These are phyloP conservation scores for Cichorium intybus DNA, from an alignment of 140 eudicot species.

Conservation along the genomic window DNA sequence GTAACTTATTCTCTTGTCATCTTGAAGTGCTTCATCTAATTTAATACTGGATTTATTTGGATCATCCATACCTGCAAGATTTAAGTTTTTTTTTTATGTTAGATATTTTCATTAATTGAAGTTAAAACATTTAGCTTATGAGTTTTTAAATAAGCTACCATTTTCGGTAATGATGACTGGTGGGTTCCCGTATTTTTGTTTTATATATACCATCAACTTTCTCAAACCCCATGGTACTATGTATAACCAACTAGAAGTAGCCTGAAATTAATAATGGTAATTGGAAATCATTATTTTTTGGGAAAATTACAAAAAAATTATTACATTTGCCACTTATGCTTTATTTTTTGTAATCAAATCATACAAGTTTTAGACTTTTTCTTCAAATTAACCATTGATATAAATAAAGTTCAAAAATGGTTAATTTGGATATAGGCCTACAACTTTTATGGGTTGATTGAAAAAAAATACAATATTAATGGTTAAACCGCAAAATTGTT, in stretches of 20 bases:
- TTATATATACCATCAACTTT: slow-evolving; percentile 53
- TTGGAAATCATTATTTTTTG: background rate
- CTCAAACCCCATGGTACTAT: slow-evolving; percentile 96
- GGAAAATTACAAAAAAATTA: background rate
- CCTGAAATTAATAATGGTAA: slow-evolving; percentile 35
- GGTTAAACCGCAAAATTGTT: background rate
- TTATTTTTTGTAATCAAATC: too few species aligned
- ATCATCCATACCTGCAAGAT: slow-evolving; percentile 86
- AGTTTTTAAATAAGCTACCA: slow-evolving; percentile 35
- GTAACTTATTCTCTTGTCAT: slow-evolving; percentile 73
- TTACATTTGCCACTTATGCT: background rate
- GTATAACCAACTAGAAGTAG: slow-evolving; percentile 77
- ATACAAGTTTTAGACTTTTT: too few species aligned
- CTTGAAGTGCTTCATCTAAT: slow-evolving; percentile 60
- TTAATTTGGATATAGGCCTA: too few species aligned
- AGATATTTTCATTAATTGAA: background rate
- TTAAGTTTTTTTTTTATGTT: background rate
- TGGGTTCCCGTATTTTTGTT: slow-evolving; percentile 80
- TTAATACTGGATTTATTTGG: slow-evolving; percentile 40
- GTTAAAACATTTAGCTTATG: background rate
- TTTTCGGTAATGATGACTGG: slow-evolving; percentile 85
- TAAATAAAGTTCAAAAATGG: too few species aligned
- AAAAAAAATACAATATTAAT: too few species aligned
- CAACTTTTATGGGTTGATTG: background rate
- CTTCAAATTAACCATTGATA: too few species aligned